Base-by-base conservation (phyloP, 2,329 filamentous ascomycete species). In the Verticillium longisporum region DNA sequence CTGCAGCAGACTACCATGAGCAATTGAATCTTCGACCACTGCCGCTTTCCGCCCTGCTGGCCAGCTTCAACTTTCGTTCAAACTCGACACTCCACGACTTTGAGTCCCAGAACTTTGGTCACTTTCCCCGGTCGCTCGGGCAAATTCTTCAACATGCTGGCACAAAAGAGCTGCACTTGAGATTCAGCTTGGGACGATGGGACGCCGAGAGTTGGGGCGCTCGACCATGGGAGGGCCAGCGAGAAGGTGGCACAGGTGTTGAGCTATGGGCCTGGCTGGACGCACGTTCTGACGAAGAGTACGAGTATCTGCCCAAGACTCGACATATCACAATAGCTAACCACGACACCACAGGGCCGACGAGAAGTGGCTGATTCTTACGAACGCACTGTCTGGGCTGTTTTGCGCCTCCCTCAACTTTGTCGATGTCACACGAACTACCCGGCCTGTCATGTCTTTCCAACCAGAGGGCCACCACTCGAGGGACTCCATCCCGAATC, bases 331-430 rank as follows among this genome's bases (percentile, higher is more conserved):
- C 50, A 32, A n/a, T n/a, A 21, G 34, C 56, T 38, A n/a, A 45
- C 56, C 60, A 31, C 58, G 15, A 18, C 18, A 18, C 9, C 15
- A 33, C 31, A 55, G 89, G 71, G 92, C 93, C 41, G 91, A 93
- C 70, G 83, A 86, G 60, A 90, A 92, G 75, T 99, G 95, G 95
- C 80, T 91, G 66, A 94, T 88, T 2, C 79, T 99, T 66, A 97
- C 94, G 26, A 97, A 99, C 74, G 92, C 93, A 21, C 80, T 99
- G 6, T 97, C 93, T n/a, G 95, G 95, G 38, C 82, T 99, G 62
- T 99, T 99, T 74, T 99, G 95, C 75, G 95, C 95, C 57, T 98
- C 94, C 53, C 81, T 99, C 62, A 99, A 99, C 79, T 99, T 99
- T 76, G 96, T 99, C 72, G 95, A 99, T 75, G 88, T 88, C 58